Evolutionary conservation across 495 filamentous ascomycete genomes (phyloP), one percentile per base, ranked within the genome.

Genomic region (Penicillium steckii): DNA sequence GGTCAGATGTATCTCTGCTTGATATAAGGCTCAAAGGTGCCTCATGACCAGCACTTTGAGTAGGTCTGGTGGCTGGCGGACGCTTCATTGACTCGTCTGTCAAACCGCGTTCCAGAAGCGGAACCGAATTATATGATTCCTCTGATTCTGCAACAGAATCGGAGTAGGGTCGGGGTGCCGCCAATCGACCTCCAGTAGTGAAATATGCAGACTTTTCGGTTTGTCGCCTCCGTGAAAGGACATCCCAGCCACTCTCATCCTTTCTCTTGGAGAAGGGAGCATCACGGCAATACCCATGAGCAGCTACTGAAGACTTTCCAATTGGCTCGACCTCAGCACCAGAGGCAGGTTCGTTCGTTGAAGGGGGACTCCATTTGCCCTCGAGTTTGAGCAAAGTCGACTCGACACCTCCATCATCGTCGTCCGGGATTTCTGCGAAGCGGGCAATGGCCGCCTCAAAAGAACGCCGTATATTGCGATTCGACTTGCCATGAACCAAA

Each of bases 401-500:
- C 63, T 97, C 94, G 43, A 97, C 81, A 17, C 93, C 92, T n/a
- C 92, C 93, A 67, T 94, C 90, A 48, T 89, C 88, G 52, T 93
- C 89, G 64, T 99, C 95, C 0, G 92, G 90, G 19, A 98, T 88
- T 49, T 87, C 83, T 8, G 92, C 90, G 55, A 98, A 84, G 59
- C 89, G 87, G 44, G 90, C 86, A 23, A 95, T 89, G 50, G 95
- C 93, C 8, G 82, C 85, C 68, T 97, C 89, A 50, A 97, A 97
- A 1, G 91, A 96, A 9, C 89, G 87, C 33, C 89, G 79, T 72
- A 94, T 73, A 33, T 90, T 79, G 59, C 90, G 86, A 3, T 86
- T 88, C 2, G 86, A 88, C 60, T 87, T 84, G 0, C 86, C 89
- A 44, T 82, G 85, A 29, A 93, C 81, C 7, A 95, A 74, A 3